A percentile compares a stretch with the other conserved stretches of the same genome.
phyloP scores from a whole-genome alignment of 225 moss, liverwort and hornwort species.

The Bryoerythrophyllum caledonicum region DNA sequence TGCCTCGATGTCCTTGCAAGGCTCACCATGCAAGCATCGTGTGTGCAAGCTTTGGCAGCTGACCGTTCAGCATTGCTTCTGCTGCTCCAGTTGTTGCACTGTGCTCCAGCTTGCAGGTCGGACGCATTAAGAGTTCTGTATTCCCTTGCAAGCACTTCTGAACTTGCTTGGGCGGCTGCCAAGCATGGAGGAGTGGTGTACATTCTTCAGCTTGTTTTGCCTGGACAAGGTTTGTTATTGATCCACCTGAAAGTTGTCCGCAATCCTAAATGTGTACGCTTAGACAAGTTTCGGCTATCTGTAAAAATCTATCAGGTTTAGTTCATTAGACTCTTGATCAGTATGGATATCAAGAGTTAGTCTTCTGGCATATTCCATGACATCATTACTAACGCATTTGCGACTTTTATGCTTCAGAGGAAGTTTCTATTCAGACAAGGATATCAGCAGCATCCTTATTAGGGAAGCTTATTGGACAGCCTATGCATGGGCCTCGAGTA shows the following conservation, averaged over 20 bases:
- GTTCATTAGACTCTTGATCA: background rate
- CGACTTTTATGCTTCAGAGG: constrained; percentile 43
- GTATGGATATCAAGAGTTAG: background rate
- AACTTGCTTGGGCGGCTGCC: constrained; percentile 81
- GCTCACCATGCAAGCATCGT: constrained; percentile 73
- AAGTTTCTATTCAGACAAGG: constrained; percentile 65
- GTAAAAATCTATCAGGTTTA: background rate
- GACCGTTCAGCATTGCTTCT: constrained; percentile 74
- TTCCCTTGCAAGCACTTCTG: constrained; percentile 80
- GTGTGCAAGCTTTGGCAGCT: constrained; percentile 79
- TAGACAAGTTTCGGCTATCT: background rate
- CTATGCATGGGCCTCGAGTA: constrained; percentile 91
- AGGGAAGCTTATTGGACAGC: constrained; percentile 82
- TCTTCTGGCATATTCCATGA: background rate
- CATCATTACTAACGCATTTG: constrained; percentile 1
- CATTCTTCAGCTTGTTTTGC: constrained; percentile 83
- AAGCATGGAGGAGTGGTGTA: constrained; percentile 87
- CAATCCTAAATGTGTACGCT: background rate
- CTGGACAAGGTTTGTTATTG: constrained; percentile 63
- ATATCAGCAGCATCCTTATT: constrained; percentile 76
- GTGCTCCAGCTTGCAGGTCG: constrained; percentile 62
- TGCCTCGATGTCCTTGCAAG: constrained; percentile 78
- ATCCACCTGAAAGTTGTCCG: background rate
- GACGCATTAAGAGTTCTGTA: constrained; percentile 74
- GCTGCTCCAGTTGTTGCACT: constrained; percentile 68